Evolutionary conservation across 257 asterid genomes (phyloP).

Genomic region (Solanum tacnaense): DNA sequence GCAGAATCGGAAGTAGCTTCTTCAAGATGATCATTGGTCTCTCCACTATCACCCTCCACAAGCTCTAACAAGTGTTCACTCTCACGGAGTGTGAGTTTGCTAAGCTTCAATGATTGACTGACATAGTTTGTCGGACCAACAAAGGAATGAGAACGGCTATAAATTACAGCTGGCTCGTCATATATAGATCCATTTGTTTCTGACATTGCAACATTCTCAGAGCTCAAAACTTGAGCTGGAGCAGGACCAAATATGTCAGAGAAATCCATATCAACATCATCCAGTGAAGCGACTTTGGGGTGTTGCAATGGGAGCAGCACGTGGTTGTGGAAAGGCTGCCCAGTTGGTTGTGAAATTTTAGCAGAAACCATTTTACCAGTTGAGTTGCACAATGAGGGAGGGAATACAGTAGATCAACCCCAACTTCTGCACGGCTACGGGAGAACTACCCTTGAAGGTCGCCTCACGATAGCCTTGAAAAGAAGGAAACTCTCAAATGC

Average conservation of each 20-base stretch:
- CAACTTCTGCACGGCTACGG: neutral
- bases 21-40: constrained; percentile 11
- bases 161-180: constrained; percentile 44
- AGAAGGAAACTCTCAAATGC: constrained; percentile 30
- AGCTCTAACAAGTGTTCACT: constrained; percentile 25
- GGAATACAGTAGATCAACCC: neutral
- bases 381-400: neutral
- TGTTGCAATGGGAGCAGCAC: constrained; percentile 22
- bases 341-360: constrained; percentile 17
- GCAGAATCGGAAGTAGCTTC: constrained; percentile 7
- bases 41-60: constrained; percentile 18
- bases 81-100: constrained; percentile 30
- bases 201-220: constrained; percentile 21
- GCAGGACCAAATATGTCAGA: constrained; percentile 63
- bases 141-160: constrained; percentile 50
- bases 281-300: constrained; percentile 21
- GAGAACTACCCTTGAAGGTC: constrained; percentile 9
- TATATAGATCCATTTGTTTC: constrained; percentile 24
- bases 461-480: constrained; percentile 39
- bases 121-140: constrained; percentile 49
- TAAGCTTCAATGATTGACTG: constrained; percentile 24
- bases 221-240: constrained; percentile 16
- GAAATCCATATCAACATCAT: constrained; percentile 48
- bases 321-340: constrained; percentile 21
- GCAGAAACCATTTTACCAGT: constrained; percentile 47